These are phyloP conservation scores for Xylaria castorea DNA, from an alignment of 495 filamentous ascomycete species.

Conservation along the genomic window DNA sequence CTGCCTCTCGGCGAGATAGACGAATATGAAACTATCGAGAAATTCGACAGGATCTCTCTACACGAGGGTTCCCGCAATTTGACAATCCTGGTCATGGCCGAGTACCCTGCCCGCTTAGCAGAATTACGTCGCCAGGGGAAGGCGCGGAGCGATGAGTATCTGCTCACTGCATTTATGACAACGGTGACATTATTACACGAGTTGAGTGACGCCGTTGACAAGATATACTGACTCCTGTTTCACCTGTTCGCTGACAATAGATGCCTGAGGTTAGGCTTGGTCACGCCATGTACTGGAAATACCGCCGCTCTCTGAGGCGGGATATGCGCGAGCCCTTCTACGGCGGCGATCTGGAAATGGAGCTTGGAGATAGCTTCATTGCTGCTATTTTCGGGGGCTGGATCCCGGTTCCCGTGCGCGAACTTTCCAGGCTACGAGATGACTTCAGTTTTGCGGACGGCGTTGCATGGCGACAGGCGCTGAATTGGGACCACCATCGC, in stretches of 20 bases:
- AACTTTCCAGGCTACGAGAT: slow-evolving; percentile 8
- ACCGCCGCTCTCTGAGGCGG: slow-evolving; percentile 42
- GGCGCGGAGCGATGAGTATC: slow-evolving; percentile 44
- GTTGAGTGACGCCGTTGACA: slow-evolving; percentile 31
- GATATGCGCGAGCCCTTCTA: slow-evolving; percentile 48
- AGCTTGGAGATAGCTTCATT: slow-evolving; percentile 50
- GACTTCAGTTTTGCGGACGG: slow-evolving; percentile 42
- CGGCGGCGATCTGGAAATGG: slow-evolving; percentile 50
- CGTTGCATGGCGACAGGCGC: slow-evolving; percentile 45
- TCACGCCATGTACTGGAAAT: slow-evolving; percentile 49
- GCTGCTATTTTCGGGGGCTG: slow-evolving; percentile 49
- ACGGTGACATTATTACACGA: slow-evolving; percentile 50
- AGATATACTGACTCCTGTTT: neutral
- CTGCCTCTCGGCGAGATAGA: slow-evolving; percentile 35
- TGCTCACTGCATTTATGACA: slow-evolving; percentile 49
- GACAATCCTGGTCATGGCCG: slow-evolving; percentile 43
- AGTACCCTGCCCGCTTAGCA: slow-evolving; percentile 41
- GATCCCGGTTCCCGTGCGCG: slow-evolving; percentile 43
- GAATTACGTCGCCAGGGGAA: slow-evolving; percentile 38
- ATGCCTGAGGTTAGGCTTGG: slow-evolving; percentile 40
- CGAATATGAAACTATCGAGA: slow-evolving; percentile 37
- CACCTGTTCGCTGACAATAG: slow-evolving; percentile 18
- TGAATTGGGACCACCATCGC: slow-evolving; percentile 45
- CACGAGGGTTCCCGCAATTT: slow-evolving; percentile 29
- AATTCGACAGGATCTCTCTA: slow-evolving; percentile 34